Base-by-base conservation (phyloP, 331 rosid genomes). In the Telfairia occidentalis region DNA sequence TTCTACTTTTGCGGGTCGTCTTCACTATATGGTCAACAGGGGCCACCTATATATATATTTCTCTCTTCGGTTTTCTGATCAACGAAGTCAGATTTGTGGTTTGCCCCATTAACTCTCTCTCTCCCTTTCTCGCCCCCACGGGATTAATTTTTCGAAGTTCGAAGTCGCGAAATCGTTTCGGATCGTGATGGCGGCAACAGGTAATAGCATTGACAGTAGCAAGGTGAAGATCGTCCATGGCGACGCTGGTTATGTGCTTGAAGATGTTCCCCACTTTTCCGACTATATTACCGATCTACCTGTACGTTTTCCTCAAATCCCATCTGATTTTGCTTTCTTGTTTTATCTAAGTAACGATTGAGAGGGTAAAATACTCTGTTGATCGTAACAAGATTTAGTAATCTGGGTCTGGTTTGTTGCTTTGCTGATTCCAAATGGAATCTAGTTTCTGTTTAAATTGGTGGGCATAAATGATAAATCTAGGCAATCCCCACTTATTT, bases 241-340 rank as follows among this genome's bases (percentile, higher is more conserved):
- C 10, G 19, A 87, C 0, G 80, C 82, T 10, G 96, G 99, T 74
- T 95, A 95, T 77, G 76, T 91, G 5, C 97, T 95, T 19, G 88
- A 95, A 66, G 99, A 95, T 71, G 97, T 95, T 81, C 99, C 99
- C 5, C 99, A 92, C 81, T 86, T 95, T 24, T 74, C 90, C 8
- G 99, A 95, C 83, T 92, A 85, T 78, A 59, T 91, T 74, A 84
- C 92, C 15, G 75, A 92, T 84, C 97, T 95, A 18, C 90, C 87
- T 2, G 99, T 95, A 83, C 82, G 91, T 84, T 78, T 78, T 52
- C 64, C 78, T 58, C 79, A 73, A 60, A 54, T 60, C 82, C 1
- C 71, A 45, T 8, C 11, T 78, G 29, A 5, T 43, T 45, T 32
- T 28, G 0, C 12, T 24, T 3, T 11, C 16, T 57, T 0, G 6